phyloP scores from a whole-genome alignment of 2,329 filamentous ascomycete species.

The Exophiala viscosa region DNA sequence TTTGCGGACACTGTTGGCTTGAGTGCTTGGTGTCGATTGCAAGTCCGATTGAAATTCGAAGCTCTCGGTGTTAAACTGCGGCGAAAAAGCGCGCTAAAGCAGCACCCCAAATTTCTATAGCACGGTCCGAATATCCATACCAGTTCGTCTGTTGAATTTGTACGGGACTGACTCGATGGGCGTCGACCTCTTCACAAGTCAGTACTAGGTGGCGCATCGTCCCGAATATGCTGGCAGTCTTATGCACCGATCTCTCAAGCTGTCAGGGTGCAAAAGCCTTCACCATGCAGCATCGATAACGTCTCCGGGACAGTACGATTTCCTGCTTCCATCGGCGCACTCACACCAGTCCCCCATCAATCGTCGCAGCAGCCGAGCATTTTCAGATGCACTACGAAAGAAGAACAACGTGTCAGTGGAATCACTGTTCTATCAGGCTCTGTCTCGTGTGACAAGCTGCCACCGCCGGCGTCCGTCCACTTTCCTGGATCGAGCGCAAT shows the following conservation, averaged over 20 bases:
- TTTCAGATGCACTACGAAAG: slow-evolving; percentile 10
- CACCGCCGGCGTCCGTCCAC: not conserved
- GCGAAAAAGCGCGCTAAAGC: slow-evolving; percentile 17
- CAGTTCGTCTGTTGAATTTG: too few relatives aligned
- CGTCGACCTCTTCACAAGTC: not conserved
- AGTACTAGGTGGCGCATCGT: not conserved
- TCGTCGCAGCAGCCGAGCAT: not conserved
- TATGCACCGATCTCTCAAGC: slow-evolving; percentile 21
- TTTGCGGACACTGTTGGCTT: not conserved
- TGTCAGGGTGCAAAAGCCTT: slow-evolving; percentile 21
- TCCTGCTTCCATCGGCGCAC: slow-evolving; percentile 20
- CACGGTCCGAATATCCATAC: not conserved
- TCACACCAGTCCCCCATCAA: slow-evolving; percentile 16
- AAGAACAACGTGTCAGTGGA: slow-evolving; percentile 2
- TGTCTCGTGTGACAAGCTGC: slow-evolving; percentile 4
- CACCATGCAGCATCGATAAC: slow-evolving; percentile 20
- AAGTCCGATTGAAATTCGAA: slow-evolving; percentile 2
- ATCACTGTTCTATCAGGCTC: slow-evolving; percentile 8
- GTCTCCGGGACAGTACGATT: slow-evolving; percentile 21
- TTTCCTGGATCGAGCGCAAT: not conserved
- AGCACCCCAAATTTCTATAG: not conserved
- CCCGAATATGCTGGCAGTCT: slow-evolving; percentile 14
- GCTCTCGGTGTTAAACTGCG: slow-evolving; percentile 8
- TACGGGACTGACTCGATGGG: not conserved
- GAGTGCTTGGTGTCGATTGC: not conserved